Evolutionary conservation across 129 eudicot genomes (phyloP).

Genomic region (Silybum marianum): DNA sequence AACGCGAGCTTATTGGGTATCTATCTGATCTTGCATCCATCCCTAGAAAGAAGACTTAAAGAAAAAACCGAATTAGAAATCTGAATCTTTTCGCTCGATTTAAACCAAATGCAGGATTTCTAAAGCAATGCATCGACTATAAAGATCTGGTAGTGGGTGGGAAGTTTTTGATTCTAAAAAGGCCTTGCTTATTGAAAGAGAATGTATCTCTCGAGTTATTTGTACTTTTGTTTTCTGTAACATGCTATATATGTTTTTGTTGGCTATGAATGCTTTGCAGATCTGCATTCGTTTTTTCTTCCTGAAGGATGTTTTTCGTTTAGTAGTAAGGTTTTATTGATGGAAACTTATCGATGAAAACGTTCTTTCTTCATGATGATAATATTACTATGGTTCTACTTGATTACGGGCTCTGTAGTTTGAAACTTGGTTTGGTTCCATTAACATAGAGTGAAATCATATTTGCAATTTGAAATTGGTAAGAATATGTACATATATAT

Average conservation of each 20-base stretch:
- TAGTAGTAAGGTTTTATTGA: slow-evolving; percentile 1
- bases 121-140: background rate
- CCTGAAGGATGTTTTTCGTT: background rate
- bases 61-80: background rate
- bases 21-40: slow-evolving; percentile 10
- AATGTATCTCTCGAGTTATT: background rate
- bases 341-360: background rate
- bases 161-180: background rate
- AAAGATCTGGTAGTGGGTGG: background rate
- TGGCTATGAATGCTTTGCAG: slow-evolving; percentile 3
- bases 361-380: background rate
- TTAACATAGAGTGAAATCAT: no score
- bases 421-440: background rate
- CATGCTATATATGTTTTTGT: slow-evolving; percentile 19
- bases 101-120: slow-evolving; percentile 5
- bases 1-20: slow-evolving; percentile 14
- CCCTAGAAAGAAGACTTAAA: background rate
- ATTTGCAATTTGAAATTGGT: no score
- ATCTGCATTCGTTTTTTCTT: background rate
- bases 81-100: slow-evolving; percentile 11
- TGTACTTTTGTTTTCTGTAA: background rate
- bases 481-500: no score
- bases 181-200: slow-evolving; percentile 17
- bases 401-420: background rate
- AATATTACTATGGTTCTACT: background rate